A percentile compares a stretch with the other conserved stretches of the same genome.
Conservation (phyloP, 352 stramenopile species). For the Pythium grandisporangium region DNA sequence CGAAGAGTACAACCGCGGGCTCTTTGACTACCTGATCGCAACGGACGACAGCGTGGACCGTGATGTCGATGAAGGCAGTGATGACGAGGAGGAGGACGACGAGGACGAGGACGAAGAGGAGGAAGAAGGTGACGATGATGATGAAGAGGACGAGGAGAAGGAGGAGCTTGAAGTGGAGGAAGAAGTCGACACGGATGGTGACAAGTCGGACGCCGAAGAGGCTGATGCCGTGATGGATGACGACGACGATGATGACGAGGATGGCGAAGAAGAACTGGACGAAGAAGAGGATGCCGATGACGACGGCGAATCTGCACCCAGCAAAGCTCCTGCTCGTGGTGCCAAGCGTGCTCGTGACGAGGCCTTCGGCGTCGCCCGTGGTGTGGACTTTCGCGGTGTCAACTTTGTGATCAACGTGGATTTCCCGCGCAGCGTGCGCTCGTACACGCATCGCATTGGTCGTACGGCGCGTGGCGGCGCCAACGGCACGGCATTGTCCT, state of each 20-base stretch:
- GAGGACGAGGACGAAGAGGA: slow-evolving; percentile 53
- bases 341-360: slow-evolving; percentile 68
- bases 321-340: slow-evolving; percentile 22
- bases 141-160: slow-evolving; percentile 28
- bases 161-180: slow-evolving; percentile 34
- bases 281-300: slow-evolving; percentile 15
- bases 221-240: slow-evolving; percentile 54
- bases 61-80: slow-evolving; percentile 42
- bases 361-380: slow-evolving; percentile 94
- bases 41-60: slow-evolving; percentile 96
- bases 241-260: slow-evolving; percentile 65
- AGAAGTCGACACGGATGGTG: slow-evolving; percentile 20
- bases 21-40: slow-evolving; percentile 99
- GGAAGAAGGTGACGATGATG: slow-evolving; percentile 21
- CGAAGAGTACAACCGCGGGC: slow-evolving; percentile 90
- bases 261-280: slow-evolving; percentile 12
- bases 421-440: slow-evolving; percentile 91
- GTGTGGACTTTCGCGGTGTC: slow-evolving; percentile 98
- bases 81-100: slow-evolving; percentile 63
- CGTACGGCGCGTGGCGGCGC: slow-evolving; percentile 94
- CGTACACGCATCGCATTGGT: slow-evolving; percentile 98
- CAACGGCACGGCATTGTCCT: slow-evolving; percentile 94
- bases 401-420: slow-evolving; percentile 99
- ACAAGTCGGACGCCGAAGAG: slow-evolving; percentile 39
- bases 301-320: slow-evolving; percentile 19